Evolutionary conservation across 2,329 filamentous ascomycete species (phyloP).

Genomic region (Blastomyces silverae): DNA sequence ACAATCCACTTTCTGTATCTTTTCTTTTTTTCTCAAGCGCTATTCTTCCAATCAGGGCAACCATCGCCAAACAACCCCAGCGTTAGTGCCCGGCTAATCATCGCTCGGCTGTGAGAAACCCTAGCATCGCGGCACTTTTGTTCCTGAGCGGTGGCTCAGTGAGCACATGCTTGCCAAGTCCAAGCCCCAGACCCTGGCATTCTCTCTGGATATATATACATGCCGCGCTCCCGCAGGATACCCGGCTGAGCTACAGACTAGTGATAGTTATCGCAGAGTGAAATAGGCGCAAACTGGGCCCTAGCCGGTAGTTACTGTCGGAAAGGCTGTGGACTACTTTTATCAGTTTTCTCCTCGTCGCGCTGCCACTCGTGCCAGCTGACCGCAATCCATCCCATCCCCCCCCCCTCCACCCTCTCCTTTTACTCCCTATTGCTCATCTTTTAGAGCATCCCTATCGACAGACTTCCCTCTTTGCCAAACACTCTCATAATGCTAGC

Average conservation of each 20-base stretch:
- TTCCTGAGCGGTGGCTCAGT: background rate
- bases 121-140: background rate
- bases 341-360: background rate
- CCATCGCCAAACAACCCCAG: background rate
- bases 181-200: background rate
- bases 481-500: slow-evolving; percentile 9
- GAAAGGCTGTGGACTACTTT: background rate
- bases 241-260: background rate
- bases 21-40: background rate
- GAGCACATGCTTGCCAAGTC: background rate
- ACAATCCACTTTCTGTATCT: background rate
- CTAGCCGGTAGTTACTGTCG: background rate
- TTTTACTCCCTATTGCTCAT: background rate
- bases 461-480: background rate
- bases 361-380: background rate
- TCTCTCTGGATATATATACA: background rate
- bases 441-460: background rate
- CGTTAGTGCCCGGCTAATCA: background rate
- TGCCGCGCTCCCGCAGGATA: background rate
- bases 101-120: background rate
- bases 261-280: background rate
- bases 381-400: background rate
- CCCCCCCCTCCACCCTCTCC: background rate
- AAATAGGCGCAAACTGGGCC: background rate
- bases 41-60: background rate